Evolutionary conservation across 2,329 filamentous ascomycete species (phyloP), one percentile per base, ranked within the genome.

Genomic region (Gnomoniopsis smithogilvyi): DNA sequence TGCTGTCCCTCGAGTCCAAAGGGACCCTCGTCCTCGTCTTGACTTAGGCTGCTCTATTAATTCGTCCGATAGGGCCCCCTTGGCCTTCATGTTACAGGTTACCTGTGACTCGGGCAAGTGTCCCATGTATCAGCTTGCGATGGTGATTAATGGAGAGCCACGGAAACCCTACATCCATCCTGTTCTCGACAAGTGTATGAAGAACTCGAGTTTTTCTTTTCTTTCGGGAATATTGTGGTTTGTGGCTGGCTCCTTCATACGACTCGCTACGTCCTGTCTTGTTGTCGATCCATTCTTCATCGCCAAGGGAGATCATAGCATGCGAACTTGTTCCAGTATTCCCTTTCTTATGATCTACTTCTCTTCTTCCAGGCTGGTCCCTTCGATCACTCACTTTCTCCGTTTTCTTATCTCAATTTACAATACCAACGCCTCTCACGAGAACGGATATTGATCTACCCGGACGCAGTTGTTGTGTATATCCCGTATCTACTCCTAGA

Each of bases 221-320:
- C 33, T 14, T 49, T 17, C 22, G 26, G 21, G 33, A 50, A 56
- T 22, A 33, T n/a, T 2, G 21, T 41, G 14, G n/a, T 49, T 3
- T 22, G 22, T 56, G 36, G 45, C 45, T 56, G 34, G 6, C n/a
- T 19, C 22, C 24, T 11, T 50, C 21, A 24, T 47, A 46, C 43
- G 21, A 46, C 43, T 46, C 41, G 15, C 34, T 30, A 22, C 17
- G 34, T 12, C 34, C 21, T 41, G 21, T 38, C 33, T 15, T 41
- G 21, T 38, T 30, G 59, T 51, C 56, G 34, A 54, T 36, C 45
- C 21, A 26, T 17, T 38, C 22, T 48, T 30, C 47, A 43, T 41
- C 51, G 53, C 34, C 51, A 45, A 59, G 51, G 51, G 52, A 56
- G 47, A 54, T 43, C 36, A 19, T 47, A 24, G 24, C 19, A 19